A percentile compares a stretch with the other conserved stretches of the same genome.
Conservation (phyloP, 257 asterid genomes). For the Asclepias syriaca region DNA sequence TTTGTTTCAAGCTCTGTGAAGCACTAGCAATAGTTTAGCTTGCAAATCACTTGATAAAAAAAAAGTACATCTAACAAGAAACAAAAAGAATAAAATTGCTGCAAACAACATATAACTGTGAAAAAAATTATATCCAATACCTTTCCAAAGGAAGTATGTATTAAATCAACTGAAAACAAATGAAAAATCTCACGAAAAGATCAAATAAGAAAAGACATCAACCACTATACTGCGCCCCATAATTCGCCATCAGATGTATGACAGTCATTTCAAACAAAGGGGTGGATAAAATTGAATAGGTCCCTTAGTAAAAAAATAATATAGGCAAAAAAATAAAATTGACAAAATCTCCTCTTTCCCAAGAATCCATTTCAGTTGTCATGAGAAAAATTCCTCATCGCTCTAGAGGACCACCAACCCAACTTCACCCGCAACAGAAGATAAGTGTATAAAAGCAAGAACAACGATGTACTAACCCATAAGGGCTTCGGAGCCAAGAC, state of each 20-base stretch:
- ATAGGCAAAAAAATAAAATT: not conserved
- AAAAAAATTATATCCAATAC: not conserved
- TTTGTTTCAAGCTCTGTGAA: conserved; percentile 91
- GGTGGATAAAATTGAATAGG: not conserved
- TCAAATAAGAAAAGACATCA: not conserved
- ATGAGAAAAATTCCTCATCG: not conserved
- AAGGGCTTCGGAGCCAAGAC: conserved; percentile 98
- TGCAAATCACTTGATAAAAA: not conserved
- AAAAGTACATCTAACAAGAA: not conserved
- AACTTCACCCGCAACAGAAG: not conserved
- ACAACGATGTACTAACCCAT: conserved; percentile 56
- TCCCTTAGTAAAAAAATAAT: not conserved
- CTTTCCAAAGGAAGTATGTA: not conserved
- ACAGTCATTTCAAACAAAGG: not conserved
- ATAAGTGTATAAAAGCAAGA: not conserved
- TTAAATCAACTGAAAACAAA: not conserved
- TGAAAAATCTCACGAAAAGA: not conserved
- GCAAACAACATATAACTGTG: not conserved
- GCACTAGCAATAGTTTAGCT: not conserved
- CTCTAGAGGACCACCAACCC: not conserved
- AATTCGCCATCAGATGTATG: not conserved
- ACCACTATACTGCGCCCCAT: not conserved
- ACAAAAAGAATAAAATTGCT: not conserved
- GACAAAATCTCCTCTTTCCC: not conserved
- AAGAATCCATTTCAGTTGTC: not conserved